Evolutionary conservation across 345 rosid genomes (phyloP).

Genomic region (Eucalyptus viminalis): DNA sequence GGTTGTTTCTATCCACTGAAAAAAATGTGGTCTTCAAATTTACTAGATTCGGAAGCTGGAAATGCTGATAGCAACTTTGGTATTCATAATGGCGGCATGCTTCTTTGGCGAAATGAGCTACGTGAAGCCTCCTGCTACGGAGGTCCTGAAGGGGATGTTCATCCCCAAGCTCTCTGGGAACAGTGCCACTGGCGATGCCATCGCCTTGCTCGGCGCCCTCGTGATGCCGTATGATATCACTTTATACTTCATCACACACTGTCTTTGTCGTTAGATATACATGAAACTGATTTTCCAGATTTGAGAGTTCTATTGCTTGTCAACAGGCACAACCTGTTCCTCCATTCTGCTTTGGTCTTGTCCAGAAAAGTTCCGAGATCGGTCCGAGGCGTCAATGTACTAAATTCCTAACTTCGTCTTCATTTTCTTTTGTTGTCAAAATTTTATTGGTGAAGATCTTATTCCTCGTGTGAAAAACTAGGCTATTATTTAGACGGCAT

Average conservation of each 20-base stretch:
- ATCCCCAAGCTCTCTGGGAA: slow-evolving; percentile 23
- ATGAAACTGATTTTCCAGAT: not conserved
- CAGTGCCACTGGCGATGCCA: slow-evolving; percentile 23
- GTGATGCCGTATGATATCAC: slow-evolving; percentile 23
- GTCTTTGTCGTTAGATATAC: not conserved
- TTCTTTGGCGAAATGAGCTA: slow-evolving; percentile 30
- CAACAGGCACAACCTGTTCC: slow-evolving; percentile 33
- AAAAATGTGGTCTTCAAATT: not conserved
- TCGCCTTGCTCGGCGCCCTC: slow-evolving; percentile 29
- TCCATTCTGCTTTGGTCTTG: slow-evolving; percentile 32
- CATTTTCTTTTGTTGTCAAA: not conserved
- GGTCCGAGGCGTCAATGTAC: not conserved
- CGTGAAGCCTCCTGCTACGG: slow-evolving; percentile 17
- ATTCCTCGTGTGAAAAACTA: not conserved
- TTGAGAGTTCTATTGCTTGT: not conserved
- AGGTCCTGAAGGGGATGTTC: slow-evolving; percentile 20
- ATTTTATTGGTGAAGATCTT: not conserved
- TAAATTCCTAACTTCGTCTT: not conserved
- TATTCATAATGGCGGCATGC: slow-evolving; percentile 24
- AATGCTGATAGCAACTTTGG: slow-evolving; percentile 14
- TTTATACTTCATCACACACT: not conserved
- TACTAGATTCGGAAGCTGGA: slow-evolving; percentile 20
- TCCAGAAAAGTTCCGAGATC: slow-evolving; percentile 10
- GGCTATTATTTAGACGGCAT: not conserved
- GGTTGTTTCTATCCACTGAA: not conserved